phyloP scores from a whole-genome alignment of 1,284 basidiomycete genomes.

The Apiotrichum gracile region DNA sequence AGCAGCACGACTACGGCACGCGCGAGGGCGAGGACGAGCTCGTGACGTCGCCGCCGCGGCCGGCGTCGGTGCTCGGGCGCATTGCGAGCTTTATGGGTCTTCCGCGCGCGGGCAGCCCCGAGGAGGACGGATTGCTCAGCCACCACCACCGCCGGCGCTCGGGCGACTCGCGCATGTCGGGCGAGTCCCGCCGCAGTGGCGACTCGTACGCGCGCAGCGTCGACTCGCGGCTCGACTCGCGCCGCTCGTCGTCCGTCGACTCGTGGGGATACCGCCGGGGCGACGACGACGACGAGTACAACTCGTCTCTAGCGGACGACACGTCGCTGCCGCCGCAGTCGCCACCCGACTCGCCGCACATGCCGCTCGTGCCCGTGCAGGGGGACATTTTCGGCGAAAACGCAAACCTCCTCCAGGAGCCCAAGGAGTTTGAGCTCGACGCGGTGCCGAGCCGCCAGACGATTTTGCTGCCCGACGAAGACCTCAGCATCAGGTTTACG shows the following conservation, averaged over 20 bases:
- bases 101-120: slow-evolving; percentile 5
- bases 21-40: slow-evolving; percentile 11
- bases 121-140: slow-evolving; percentile 14
- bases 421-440: slow-evolving; percentile 35
- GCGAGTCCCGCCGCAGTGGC: slow-evolving; percentile 1
- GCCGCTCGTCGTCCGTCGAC: slow-evolving; percentile 25
- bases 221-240: slow-evolving; percentile 8
- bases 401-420: slow-evolving; percentile 17
- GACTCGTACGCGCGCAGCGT: background rate
- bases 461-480: slow-evolving; percentile 85
- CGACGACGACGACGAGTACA: slow-evolving; percentile 37
- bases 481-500: slow-evolving; percentile 78
- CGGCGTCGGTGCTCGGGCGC: slow-evolving; percentile 32
- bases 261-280: slow-evolving; percentile 43
- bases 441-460: slow-evolving; percentile 58
- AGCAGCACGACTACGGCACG: slow-evolving; percentile 10
- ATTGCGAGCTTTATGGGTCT: slow-evolving; percentile 44
- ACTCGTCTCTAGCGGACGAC: slow-evolving; percentile 46
- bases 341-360: slow-evolving; percentile 37
- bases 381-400: slow-evolving; percentile 45
- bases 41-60: slow-evolving; percentile 21
- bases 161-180: no score
- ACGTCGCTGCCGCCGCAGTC: slow-evolving; percentile 47
- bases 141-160: background rate
- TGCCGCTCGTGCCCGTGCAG: slow-evolving; percentile 38